Evolutionary conservation across 352 stramenopile species (phyloP).

Genomic region (Phytophthora colocasiae): DNA sequence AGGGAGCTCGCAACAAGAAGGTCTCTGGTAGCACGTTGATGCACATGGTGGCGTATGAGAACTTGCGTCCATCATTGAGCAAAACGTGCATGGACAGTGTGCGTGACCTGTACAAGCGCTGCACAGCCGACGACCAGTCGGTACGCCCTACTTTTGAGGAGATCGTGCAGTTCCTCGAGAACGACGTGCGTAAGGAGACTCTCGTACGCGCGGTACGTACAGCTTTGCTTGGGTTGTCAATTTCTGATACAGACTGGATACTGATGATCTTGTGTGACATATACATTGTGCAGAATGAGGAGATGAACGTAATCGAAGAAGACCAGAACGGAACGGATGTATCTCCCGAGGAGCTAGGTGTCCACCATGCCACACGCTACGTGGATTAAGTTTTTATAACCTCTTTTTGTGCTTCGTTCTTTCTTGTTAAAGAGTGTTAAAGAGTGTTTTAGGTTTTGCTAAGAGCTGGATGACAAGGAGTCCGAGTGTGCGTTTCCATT

Average conservation of each 20-base stretch:
- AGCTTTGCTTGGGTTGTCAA: constrained; percentile 8
- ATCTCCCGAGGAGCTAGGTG: constrained; percentile 84
- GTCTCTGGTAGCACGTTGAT: constrained; percentile 87
- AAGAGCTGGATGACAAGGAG: no score
- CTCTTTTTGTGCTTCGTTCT: constrained; percentile 16
- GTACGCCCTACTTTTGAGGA: constrained; percentile 84
- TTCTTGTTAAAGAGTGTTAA: not conserved
- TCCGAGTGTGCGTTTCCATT: no score
- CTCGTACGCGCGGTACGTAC: constrained; percentile 78
- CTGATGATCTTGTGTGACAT: constrained; percentile 18
- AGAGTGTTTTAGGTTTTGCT: not conserved
- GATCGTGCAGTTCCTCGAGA: constrained; percentile 87
- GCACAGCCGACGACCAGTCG: constrained; percentile 79
- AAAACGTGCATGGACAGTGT: constrained; percentile 87
- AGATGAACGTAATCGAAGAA: constrained; percentile 47
- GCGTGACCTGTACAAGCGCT: constrained; percentile 81
- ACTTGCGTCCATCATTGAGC: constrained; percentile 84
- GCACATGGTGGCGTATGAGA: constrained; percentile 92
- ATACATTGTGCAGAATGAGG: constrained; percentile 45
- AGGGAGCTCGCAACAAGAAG: constrained; percentile 85
- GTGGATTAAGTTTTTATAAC: constrained; percentile 62
- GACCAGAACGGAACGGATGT: constrained; percentile 45
- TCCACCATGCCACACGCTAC: constrained; percentile 86
- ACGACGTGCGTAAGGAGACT: constrained; percentile 86
- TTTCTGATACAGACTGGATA: constrained; percentile 19